These are phyloP conservation scores for Hypoxylon sp. DNA, from an alignment of 2,329 filamentous ascomycete species.

Conservation along the genomic window DNA sequence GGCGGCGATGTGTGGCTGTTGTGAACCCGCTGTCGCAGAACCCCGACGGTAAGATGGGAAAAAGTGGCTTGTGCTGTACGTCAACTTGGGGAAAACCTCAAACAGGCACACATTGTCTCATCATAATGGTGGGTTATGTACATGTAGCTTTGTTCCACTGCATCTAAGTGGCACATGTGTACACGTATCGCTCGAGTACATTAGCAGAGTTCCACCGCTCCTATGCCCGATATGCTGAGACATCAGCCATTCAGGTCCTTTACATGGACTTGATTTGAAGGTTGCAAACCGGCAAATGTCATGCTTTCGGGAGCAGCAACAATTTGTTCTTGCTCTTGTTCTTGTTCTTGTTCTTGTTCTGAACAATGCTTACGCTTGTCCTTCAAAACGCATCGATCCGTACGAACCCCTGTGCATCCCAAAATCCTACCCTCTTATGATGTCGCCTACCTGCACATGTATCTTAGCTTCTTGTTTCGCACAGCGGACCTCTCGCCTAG, in stretches of 20 bases:
- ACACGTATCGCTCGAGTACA: constrained; percentile 43
- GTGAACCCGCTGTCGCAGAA: constrained; percentile 16
- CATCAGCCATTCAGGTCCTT: constrained; percentile 28
- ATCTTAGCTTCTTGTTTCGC: constrained; percentile 22
- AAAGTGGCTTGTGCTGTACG: constrained; percentile 28
- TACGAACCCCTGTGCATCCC: constrained; percentile 32
- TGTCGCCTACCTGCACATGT: constrained; percentile 23
- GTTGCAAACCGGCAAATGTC: constrained; percentile 39
- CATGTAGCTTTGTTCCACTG: constrained; percentile 39
- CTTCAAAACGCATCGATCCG: constrained; percentile 38
- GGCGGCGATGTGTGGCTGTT: too few relatives aligned
- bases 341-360: constrained; percentile 14
- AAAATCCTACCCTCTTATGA: constrained; percentile 23
- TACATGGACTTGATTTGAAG: constrained; percentile 28
- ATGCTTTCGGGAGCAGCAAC: constrained; percentile 35
- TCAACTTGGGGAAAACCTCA: constrained; percentile 37
- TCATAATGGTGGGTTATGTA: too few relatives aligned
- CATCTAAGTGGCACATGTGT: constrained; percentile 41
- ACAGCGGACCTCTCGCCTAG: constrained; percentile 16
- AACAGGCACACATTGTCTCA: constrained; percentile 40
- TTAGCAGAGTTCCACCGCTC: constrained; percentile 35
- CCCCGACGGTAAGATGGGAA: too few relatives aligned
- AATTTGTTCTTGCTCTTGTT: too few relatives aligned
- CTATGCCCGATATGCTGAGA: constrained; percentile 34
- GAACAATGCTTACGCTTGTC: constrained; percentile 21